These are phyloP conservation scores for Botryosphaeria dothidea DNA, from an alignment of 2,329 filamentous ascomycete species.

Conservation along the genomic window DNA sequence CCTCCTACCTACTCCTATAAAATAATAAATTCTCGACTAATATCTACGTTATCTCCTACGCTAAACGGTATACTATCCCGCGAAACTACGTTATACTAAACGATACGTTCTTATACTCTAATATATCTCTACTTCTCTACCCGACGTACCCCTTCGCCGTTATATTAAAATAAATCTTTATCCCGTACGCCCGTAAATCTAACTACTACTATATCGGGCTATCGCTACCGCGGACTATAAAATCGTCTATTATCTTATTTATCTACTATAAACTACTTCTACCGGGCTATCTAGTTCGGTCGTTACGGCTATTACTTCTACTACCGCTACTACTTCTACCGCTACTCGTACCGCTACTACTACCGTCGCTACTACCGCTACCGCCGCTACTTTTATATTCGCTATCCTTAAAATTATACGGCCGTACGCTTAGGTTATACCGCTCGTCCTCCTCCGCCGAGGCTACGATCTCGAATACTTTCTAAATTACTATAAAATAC, in stretches of 20 bases:
- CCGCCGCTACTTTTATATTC: slow-evolving; percentile 1
- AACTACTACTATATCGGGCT: slow-evolving; percentile 24
- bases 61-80: background rate
- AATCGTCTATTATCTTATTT: slow-evolving; percentile 21
- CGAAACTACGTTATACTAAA: slow-evolving; percentile 1
- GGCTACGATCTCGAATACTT: slow-evolving; percentile 22
- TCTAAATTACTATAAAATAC: slow-evolving; percentile 26
- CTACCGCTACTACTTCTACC: background rate
- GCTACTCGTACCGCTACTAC: background rate
- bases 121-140: slow-evolving; percentile 15
- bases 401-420: background rate
- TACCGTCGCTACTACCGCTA: slow-evolving; percentile 20
- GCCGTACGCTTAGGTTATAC: background rate
- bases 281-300: background rate
- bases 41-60: no score
- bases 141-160: slow-evolving; percentile 19
- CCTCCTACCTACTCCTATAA: no score
- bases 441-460: background rate
- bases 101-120: slow-evolving; percentile 22
- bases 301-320: background rate
- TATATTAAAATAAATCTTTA: slow-evolving; percentile 24
- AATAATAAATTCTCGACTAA: no score
- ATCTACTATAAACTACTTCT: background rate
- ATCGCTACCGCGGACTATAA: slow-evolving; percentile 23
- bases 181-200: slow-evolving; percentile 22